phyloP scores from a whole-genome alignment of 2,329 filamentous ascomycete genomes.

The Ascochyta viciae-villosae region DNA sequence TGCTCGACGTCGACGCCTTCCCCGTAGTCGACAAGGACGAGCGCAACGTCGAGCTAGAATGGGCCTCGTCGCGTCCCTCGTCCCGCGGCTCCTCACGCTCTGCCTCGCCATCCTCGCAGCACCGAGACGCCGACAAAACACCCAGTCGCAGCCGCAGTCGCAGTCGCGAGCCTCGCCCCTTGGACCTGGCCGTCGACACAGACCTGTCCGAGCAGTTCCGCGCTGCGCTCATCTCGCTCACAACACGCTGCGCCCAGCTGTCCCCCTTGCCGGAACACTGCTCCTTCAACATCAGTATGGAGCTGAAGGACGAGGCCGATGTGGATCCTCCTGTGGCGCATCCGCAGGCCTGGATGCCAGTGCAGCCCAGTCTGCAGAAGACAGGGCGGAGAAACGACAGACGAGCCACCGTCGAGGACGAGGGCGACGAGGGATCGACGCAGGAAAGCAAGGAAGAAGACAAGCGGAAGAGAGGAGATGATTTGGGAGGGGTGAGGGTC shows the following conservation, averaged over 20 bases:
- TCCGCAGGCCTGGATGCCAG: conserved; percentile 67
- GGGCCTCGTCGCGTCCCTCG: conserved; percentile 24
- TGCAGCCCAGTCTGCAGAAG: conserved; percentile 57
- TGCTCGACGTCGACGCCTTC: conserved; percentile 66
- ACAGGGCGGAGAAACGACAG: conserved; percentile 27
- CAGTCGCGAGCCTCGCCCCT: conserved; percentile 19
- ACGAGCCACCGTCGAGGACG: neutral
- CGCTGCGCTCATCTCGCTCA: conserved; percentile 69
- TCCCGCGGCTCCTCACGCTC: conserved; percentile 4
- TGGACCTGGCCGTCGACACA: conserved; percentile 39
- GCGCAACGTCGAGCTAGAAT: conserved; percentile 60
- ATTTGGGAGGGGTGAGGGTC: conserved; percentile 62
- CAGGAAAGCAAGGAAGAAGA: conserved; percentile 23
- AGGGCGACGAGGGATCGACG: conserved; percentile 18
- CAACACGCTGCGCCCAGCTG: conserved; percentile 65
- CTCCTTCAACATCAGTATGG: conserved; percentile 78
- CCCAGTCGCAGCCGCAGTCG: conserved; percentile 8
- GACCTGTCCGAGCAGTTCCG: conserved; percentile 78
- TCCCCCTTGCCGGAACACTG: conserved; percentile 67
- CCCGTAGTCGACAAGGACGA: conserved; percentile 58
- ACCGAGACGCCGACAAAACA: conserved; percentile 14
- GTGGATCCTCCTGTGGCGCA: conserved; percentile 57
- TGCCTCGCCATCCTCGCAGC: conserved; percentile 3
- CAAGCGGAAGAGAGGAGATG: conserved; percentile 33
- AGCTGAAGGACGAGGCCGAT: conserved; percentile 67